Evolutionary conservation across 1,284 basidiomycete species (phyloP).

Genomic region (Cutaneotrichosporon sp.): DNA sequence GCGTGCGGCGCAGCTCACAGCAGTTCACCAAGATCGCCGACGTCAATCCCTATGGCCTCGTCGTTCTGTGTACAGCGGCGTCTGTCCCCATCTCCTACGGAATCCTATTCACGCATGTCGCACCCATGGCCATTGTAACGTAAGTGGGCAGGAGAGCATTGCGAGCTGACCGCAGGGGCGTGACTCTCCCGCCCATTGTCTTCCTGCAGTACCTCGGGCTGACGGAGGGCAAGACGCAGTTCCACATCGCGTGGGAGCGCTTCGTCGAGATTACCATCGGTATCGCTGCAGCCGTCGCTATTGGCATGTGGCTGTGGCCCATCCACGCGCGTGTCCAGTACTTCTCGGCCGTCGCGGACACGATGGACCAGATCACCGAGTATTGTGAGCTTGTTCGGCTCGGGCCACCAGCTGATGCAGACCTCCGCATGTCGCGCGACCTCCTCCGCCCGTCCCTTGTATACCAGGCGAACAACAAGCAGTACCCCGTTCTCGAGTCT

Average conservation of each 20-base stretch:
- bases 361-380: constrained; percentile 46
- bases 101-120: constrained; percentile 45
- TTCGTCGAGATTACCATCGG: constrained; percentile 51
- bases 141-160: constrained; percentile 36
- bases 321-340: constrained; percentile 53
- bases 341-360: constrained; percentile 44
- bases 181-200: constrained; percentile 53
- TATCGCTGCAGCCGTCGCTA: constrained; percentile 50
- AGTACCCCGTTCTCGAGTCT: constrained; percentile 39
- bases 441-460: constrained; percentile 46
- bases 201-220: constrained; percentile 53
- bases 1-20: not conserved
- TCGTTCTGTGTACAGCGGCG: constrained; percentile 48
- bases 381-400: constrained; percentile 43
- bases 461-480: constrained; percentile 40
- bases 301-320: constrained; percentile 50
- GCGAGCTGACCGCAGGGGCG: constrained; percentile 34
- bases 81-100: constrained; percentile 52
- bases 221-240: constrained; percentile 29
- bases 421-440: constrained; percentile 49
- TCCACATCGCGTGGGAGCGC: constrained; percentile 44
- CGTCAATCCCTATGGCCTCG: constrained; percentile 54
- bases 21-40: constrained; percentile 51
- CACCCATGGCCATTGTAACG: constrained; percentile 53
- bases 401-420: constrained; percentile 20